A percentile compares a stretch with the other conserved stretches of the same genome.
Conservation (phyloP, 2,329 filamentous ascomycete species). For the Penicillium sp. region DNA sequence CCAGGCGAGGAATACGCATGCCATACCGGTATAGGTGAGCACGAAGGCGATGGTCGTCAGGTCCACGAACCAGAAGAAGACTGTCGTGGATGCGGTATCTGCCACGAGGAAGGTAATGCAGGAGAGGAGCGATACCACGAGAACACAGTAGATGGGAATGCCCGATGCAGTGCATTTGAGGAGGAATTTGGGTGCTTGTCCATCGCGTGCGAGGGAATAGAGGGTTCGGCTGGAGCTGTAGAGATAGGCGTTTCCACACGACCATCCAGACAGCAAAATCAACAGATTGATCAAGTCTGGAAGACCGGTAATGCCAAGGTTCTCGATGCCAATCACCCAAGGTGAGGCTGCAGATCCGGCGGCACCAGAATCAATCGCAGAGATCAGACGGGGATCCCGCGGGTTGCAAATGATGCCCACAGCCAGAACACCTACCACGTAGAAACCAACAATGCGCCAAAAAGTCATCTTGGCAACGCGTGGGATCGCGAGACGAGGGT, state of each 20-base stretch:
- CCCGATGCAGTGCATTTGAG: conserved; percentile 55
- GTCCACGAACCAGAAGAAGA: conserved; percentile 65
- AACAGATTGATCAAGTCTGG: conserved; percentile 68
- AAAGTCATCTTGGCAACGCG: conserved; percentile 69
- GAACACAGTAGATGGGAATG: conserved; percentile 66
- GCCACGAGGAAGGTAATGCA: conserved; percentile 67
- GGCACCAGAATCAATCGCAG: conserved; percentile 51
- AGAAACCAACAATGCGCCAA: conserved; percentile 69
- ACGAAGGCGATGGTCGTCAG: conserved; percentile 40
- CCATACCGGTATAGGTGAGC: conserved; percentile 55
- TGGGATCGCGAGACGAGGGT: conserved; percentile 63
- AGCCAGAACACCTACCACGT: conserved; percentile 64
- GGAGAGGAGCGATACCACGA: conserved; percentile 58
- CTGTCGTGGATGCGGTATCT: conserved; percentile 55
- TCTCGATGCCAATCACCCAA: conserved; percentile 66
- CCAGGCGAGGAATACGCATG: conserved; percentile 64
- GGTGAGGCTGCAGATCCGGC: conserved; percentile 63
- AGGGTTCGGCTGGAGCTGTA: conserved; percentile 49
- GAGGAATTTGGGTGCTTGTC: conserved; percentile 51
- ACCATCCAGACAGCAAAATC: conserved; percentile 66
- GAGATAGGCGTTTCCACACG: conserved; percentile 62
- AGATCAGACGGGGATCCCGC: conserved; percentile 54
- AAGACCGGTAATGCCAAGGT: conserved; percentile 59
- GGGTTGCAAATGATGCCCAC: conserved; percentile 65
- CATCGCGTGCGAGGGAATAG: conserved; percentile 44